Base-by-base conservation (phyloP, 2,329 filamentous ascomycete genomes). In the Metarhizium anisopliae region DNA sequence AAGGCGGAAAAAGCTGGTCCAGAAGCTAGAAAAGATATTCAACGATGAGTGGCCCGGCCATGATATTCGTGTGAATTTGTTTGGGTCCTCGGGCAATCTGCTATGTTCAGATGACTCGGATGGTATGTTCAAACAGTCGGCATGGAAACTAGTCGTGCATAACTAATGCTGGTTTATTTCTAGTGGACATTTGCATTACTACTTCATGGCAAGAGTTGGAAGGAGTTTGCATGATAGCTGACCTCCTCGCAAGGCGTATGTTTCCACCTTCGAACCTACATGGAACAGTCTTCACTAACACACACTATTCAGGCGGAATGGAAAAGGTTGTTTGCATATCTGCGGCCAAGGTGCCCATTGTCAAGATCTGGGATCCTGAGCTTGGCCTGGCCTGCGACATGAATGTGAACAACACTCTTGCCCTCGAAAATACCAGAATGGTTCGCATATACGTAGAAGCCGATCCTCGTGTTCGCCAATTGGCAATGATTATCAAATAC, bases 321-420 rank as follows among this genome's bases (percentile, higher is more conserved):
- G 83, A 97, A 70, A 90, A 90, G 65, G 91, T 99, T 1, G 89
- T 96, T 29, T 99, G 94, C 69, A 90, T 97, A 53, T 90, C 90
- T 32, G 89, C 88, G 47, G 94, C 94, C 58, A 97, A 96, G 72
- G 94, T 99, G 14, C 93, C 94, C 4, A 99, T 99, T 66, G 94
- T 99, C 63, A 97, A 97, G 76, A 89, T 96, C 55, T 99, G 94
- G 92, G 94, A 99, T 69, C 94, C 94, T 3, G 90, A 96, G 69
- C 77, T 96, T 56, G 78, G 86, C 61, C 78, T 99, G 52, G 89
- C 91, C 16, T 96, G 92, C 70, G 94, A 99, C 68, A 94, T 99
- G 87, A 99, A 99, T 64, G 92, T 99, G 74, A 99, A 99, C 75
- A 99, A 97, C 65, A 94, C 92, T 0, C 73, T 95, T 54, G 94